Evolutionary conservation across 2,329 filamentous ascomycete species (phyloP).

Genomic region (Fusarium metavorans): DNA sequence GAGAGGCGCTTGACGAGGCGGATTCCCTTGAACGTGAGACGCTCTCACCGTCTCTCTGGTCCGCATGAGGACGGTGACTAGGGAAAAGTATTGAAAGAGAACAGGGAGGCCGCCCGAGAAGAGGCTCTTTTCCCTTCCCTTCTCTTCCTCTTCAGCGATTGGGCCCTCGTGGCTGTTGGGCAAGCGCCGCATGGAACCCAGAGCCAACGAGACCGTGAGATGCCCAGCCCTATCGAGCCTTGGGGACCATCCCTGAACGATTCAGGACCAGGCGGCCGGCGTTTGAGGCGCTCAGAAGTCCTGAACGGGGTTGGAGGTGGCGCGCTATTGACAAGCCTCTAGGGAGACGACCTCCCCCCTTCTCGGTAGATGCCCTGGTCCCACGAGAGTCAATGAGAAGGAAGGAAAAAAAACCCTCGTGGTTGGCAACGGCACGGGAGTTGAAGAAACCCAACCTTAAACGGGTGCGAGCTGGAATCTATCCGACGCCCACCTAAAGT

Average conservation of each 20-base stretch:
- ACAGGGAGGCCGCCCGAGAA: slow-evolving; percentile 7
- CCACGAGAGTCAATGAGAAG: not conserved
- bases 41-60: not conserved
- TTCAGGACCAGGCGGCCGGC: not conserved
- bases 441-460: not conserved
- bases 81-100: not conserved
- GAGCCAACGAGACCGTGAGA: not conserved
- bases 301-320: not conserved
- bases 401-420: not conserved
- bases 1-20: not conserved
- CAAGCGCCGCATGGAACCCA: not conserved
- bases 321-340: slow-evolving; percentile 13
- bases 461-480: not conserved
- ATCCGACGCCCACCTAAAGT: not conserved
- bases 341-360: not conserved
- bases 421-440: slow-evolving; percentile 1
- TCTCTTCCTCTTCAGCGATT: not conserved
- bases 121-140: not conserved
- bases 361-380: not conserved
- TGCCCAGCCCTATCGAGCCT: slow-evolving; percentile 5
- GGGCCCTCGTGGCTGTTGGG: not conserved
- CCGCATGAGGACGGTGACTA: slow-evolving; percentile 12
- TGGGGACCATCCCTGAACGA: not conserved
- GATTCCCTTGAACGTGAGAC: not conserved
- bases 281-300: slow-evolving; percentile 6